Percentiles rank a stretch among this genome's conserved stretches.
Evolutionary conservation across 257 asterid genomes (phyloP).

Genomic region (Ophiorrhiza pumila): DNA sequence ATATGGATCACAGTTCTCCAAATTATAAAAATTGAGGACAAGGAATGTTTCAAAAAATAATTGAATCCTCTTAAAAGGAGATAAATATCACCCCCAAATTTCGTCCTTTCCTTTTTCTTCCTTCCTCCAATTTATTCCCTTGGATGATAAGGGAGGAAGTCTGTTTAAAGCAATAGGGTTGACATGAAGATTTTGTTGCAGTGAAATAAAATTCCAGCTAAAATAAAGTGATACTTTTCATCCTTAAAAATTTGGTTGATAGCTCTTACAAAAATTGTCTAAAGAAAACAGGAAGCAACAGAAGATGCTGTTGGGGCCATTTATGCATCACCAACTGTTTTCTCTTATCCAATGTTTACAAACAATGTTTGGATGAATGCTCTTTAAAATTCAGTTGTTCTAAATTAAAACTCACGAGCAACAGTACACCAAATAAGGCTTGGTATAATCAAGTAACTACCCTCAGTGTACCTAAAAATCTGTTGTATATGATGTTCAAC

Average conservation of each 20-base stretch:
- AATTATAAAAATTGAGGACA: background rate
- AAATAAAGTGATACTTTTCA: background rate
- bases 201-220: background rate
- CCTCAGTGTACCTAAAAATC: background rate
- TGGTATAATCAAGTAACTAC: background rate
- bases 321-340: background rate
- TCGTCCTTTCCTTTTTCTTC: background rate
- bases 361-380: background rate
- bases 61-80: background rate
- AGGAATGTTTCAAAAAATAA: background rate
- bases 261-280: background rate
- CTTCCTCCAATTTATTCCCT: background rate
- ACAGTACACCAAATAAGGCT: background rate
- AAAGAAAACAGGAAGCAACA: background rate
- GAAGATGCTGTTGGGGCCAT: background rate
- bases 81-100: background rate
- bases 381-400: background rate
- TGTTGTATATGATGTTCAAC: background rate
- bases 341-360: background rate
- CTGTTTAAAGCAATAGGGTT: background rate
- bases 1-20: too few species aligned
- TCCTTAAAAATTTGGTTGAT: background rate
- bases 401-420: background rate
- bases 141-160: background rate
- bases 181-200: background rate